Conservation (phyloP, 1,284 basidiomycete genomes). For the Melampsora larici-populina region DNA sequence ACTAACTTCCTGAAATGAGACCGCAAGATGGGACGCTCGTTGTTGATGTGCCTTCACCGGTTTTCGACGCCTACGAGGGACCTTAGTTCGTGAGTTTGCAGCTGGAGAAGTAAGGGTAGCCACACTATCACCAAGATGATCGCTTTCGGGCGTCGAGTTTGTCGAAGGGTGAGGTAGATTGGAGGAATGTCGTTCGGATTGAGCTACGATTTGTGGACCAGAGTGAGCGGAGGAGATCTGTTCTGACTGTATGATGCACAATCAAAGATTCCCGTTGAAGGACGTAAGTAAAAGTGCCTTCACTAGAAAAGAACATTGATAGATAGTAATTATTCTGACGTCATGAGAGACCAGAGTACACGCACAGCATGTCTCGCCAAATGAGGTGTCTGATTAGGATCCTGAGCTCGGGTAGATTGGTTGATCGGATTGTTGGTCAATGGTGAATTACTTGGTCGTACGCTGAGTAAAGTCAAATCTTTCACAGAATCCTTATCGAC, state of each 20-base stretch:
- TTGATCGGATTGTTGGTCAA: neutral
- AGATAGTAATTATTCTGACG: too few relatives aligned
- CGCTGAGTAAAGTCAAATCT: constrained; percentile 29
- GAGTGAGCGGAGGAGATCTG: too few relatives aligned
- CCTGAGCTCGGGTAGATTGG: neutral
- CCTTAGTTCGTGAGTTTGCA: too few relatives aligned
- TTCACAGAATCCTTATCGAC: constrained; percentile 40
- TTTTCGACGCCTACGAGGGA: too few relatives aligned
- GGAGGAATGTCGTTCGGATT: neutral
- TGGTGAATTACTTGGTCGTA: neutral
- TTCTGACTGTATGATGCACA: too few relatives aligned
- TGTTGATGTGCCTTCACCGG: neutral
- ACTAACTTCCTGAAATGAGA: neutral
- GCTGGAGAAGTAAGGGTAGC: too few relatives aligned
- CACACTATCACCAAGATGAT: neutral
- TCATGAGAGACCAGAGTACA: too few relatives aligned
- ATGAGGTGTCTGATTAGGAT: neutral
- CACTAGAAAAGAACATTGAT: neutral
- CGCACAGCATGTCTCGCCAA: neutral
- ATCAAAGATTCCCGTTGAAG: neutral
- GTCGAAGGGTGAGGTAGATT: neutral
- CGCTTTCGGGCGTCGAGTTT: too few relatives aligned
- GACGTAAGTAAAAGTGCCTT: neutral
- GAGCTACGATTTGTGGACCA: neutral
- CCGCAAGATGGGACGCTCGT: neutral